A percentile compares a stretch with the other conserved stretches of the same genome.
Evolutionary conservation across 805 yeast species (phyloP).

Genomic region (Ogataea pignaliae): DNA sequence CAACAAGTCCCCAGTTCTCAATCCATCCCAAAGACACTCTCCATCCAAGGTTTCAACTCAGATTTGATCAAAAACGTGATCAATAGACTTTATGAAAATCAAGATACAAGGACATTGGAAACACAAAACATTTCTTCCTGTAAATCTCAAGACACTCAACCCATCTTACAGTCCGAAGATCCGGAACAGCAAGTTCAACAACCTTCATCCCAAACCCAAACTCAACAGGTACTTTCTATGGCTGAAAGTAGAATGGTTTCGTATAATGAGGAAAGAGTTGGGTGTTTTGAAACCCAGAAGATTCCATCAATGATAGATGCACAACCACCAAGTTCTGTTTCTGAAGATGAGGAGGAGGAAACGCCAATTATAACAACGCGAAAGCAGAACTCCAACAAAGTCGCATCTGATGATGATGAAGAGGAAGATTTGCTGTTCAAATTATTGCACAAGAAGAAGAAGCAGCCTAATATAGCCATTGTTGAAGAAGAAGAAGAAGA

Average conservation of each 20-base stretch:
- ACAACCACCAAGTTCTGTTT: neutral
- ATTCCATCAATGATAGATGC: neutral
- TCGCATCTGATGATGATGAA: constrained; percentile 1
- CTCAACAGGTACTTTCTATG: neutral
- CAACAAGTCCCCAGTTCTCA: neutral
- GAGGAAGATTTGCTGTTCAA: constrained; percentile 5
- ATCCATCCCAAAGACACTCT: constrained; percentile 7
- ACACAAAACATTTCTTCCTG: neutral
- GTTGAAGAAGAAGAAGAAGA: too few species aligned
- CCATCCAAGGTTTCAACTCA: constrained; percentile 9
- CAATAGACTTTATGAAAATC: constrained; percentile 12
- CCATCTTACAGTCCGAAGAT: neutral
- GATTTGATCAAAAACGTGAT: constrained; percentile 11
- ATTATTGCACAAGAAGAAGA: neutral
- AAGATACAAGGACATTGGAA: neutral
- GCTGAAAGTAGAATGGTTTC: too few species aligned
- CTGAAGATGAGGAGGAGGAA: neutral
- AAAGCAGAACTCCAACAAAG: too few species aligned
- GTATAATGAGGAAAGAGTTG: too few species aligned
- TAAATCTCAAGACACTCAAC: constrained; percentile 11
- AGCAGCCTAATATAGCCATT: neutral
- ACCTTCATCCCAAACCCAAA: too few species aligned
- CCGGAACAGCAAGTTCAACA: neutral
- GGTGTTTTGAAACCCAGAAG: neutral
- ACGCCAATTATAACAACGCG: neutral